These are phyloP conservation scores for Verticillium albo-atrum DNA, from an alignment of 2,329 filamentous ascomycete genomes.

Conservation along the genomic window DNA sequence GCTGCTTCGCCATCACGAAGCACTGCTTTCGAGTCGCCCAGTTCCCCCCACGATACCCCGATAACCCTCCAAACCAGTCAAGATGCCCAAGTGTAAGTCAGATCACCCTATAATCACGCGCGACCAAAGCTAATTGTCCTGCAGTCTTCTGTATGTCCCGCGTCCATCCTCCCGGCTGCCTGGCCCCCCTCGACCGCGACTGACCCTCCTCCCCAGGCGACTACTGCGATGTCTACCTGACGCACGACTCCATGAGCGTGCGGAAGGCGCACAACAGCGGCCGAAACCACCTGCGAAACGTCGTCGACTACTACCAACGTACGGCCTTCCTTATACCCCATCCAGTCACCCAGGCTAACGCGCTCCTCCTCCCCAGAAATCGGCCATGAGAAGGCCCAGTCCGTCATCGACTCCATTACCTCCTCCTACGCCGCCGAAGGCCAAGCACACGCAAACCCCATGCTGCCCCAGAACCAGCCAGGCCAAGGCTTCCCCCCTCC, in stretches of 20 bases:
- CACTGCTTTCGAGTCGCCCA: constrained; percentile 1
- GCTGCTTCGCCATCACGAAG: neutral
- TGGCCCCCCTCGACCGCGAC: constrained; percentile 2
- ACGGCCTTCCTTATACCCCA: constrained; percentile 19
- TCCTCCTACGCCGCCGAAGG: constrained; percentile 93
- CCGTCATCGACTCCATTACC: constrained; percentile 96
- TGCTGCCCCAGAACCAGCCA: constrained; percentile 68
- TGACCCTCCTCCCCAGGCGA: constrained; percentile 54
- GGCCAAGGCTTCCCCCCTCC: constrained; percentile 46
- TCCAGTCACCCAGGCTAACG: constrained; percentile 3
- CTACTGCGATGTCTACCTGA: constrained; percentile 99
- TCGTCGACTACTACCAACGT: constrained; percentile 98
- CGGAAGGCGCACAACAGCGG: constrained; percentile 97
- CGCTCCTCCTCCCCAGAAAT: constrained; percentile 62
- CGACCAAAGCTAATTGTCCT: constrained; percentile 12
- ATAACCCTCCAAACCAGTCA: constrained; percentile 25
- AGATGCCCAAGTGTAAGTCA: constrained; percentile 83
- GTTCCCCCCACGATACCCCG: neutral
- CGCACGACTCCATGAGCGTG: constrained; percentile 99
- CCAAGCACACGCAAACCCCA: constrained; percentile 79
- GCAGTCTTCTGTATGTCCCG: constrained; percentile 57
- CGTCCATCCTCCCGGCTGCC: constrained; percentile 22
- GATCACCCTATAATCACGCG: neutral
- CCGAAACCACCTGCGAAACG: constrained; percentile 94
- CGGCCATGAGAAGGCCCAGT: constrained; percentile 96